Conservation (phyloP, 306 rosid genomes). For the Citrullus mucosospermus region DNA sequence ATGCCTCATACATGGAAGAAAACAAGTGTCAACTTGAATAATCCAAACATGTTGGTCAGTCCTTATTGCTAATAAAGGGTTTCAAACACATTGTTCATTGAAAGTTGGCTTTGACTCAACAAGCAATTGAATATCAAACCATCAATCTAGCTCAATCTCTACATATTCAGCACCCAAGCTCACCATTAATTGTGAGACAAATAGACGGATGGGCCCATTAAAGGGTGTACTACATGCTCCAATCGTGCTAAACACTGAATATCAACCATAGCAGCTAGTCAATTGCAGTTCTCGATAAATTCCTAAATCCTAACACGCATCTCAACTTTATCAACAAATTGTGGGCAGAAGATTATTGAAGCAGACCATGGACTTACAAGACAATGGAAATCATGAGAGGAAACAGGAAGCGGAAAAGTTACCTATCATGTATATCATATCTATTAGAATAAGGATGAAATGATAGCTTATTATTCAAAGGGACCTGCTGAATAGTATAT, state of each 20-base stretch:
- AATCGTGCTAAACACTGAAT: neutral
- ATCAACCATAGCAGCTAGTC: neutral
- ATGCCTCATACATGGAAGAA: too few relatives aligned
- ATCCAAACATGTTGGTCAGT: too few relatives aligned
- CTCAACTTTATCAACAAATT: neutral
- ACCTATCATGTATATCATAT: neutral
- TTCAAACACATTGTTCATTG: neutral
- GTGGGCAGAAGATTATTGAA: neutral
- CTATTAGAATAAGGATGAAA: neutral
- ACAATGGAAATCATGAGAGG: neutral
- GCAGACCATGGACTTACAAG: neutral
- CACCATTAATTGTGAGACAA: neutral
- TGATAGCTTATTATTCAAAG: neutral
- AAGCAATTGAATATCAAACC: neutral
- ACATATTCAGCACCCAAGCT: too few relatives aligned
- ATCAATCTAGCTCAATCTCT: neutral
- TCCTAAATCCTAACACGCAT: neutral
- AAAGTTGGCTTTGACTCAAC: neutral
- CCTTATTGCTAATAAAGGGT: too few relatives aligned
- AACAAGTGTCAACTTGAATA: too few relatives aligned
- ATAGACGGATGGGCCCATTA: neutral
- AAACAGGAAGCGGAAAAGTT: neutral
- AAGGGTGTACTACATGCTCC: neutral
- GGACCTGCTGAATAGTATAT: slow-evolving; percentile 91
- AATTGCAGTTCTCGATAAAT: neutral